Conservation (phyloP, 371 early-diverging fungal genomes). For the Basidiobolus meristosporus region DNA sequence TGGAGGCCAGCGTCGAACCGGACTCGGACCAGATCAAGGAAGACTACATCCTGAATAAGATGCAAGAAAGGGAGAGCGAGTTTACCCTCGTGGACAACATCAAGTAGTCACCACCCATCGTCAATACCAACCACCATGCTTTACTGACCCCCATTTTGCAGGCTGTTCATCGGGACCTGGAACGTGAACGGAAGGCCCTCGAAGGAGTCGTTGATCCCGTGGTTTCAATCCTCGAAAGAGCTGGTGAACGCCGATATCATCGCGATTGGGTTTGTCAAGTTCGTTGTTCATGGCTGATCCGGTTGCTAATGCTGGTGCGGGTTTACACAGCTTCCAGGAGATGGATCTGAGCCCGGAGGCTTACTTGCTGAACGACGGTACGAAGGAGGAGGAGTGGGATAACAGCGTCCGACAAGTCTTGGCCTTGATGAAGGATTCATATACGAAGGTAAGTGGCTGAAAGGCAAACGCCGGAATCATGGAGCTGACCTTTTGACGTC, state of each 20-base stretch:
- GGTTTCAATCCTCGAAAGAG: slow-evolving; percentile 35
- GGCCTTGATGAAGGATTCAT: slow-evolving; percentile 18
- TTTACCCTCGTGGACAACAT: slow-evolving; percentile 22
- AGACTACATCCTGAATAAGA: slow-evolving; percentile 31
- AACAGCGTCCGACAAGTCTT: slow-evolving; percentile 44
- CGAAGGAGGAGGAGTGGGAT: slow-evolving; percentile 65
- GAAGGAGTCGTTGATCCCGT: slow-evolving; percentile 28
- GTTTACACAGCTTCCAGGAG: slow-evolving; percentile 59
- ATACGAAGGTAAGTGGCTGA: slow-evolving; percentile 21
- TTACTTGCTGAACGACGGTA: slow-evolving; percentile 51
- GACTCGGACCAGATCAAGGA: slow-evolving; percentile 17
- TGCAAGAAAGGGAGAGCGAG: slow-evolving; percentile 23
- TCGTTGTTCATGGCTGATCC: not conserved
- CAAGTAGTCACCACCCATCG: slow-evolving; percentile 13
- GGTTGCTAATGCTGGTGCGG: too few species aligned
- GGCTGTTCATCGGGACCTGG: slow-evolving; percentile 76
- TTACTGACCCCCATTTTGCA: slow-evolving; percentile 2
- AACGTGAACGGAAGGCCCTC: slow-evolving; percentile 72
- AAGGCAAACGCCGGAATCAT: not conserved
- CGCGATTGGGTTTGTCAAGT: slow-evolving; percentile 36
- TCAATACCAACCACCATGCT: not conserved
- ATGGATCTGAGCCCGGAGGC: slow-evolving; percentile 73
- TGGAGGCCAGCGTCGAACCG: slow-evolving; percentile 4
- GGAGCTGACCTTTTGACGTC: slow-evolving; percentile 1
- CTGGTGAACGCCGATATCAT: slow-evolving; percentile 31